Base-by-base conservation (phyloP, 2,329 filamentous ascomycete genomes). In the Fusarium robinianum region DNA sequence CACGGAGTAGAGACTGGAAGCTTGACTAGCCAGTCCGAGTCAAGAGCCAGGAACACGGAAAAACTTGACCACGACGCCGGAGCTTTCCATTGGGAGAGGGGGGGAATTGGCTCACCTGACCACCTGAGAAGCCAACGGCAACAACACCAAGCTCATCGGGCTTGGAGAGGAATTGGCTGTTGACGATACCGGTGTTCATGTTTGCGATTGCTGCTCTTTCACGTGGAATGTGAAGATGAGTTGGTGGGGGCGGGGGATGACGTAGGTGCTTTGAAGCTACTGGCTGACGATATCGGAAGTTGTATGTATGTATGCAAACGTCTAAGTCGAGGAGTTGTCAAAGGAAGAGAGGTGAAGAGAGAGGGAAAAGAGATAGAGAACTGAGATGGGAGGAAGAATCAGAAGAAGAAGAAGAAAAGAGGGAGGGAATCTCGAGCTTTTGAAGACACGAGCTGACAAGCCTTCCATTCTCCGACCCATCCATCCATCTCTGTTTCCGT, bases 91-190 rank as follows among this genome's bases (percentile, higher is more conserved):
- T 12, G 15, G 30, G 10, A 22, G 18, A 35, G 6, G 22, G 25
- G 34, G 33, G 26, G 33, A n/a, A 15, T 6, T 15, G 5, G 62
- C 77, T 60, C 83, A 94, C 90, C 83, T 96, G 94, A 44, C 94
- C 94, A 57, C 92, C 92, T 40, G 90, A 95, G 76, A 97, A 99
- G 52, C 92, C 92, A 24, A 97, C 94, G 35, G 92, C 90, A 24
- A 97, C 90, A 43, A 99, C 81, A 51, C 92, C 94, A 54, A 99
- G 78, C 63, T 97, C 85, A 64, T 88, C 79, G 21, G 84, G 81
- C 64, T 85, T 78, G 53, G 85, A 77, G 59, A 97, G 85, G 74
- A 96, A 97, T 65, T 87, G 90, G 66, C 76, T 78, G 56, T 73
- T 67, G 55, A 81, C 66, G 66, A 77, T 75, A 42, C 76, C 75